A percentile compares a stretch with the other conserved stretches of the same genome.
Evolutionary conservation across 148 eudicot genomes (phyloP).

Genomic region (Rhododendron henanense): DNA sequence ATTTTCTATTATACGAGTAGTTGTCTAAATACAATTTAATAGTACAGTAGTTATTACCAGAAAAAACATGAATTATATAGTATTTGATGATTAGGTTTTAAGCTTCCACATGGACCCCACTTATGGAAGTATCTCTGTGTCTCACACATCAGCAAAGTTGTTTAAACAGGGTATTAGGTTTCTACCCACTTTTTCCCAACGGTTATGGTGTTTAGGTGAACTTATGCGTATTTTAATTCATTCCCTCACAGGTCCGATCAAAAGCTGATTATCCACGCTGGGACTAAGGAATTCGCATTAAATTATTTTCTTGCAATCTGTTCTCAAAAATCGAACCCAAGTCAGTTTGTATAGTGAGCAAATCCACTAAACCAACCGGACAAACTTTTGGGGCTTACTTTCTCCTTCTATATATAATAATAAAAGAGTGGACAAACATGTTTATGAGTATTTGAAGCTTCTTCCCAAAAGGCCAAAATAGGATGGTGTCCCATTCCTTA

Average conservation of each 20-base stretch:
- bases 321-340: too few species aligned
- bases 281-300: too few species aligned
- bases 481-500: background rate
- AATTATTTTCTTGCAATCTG: too few species aligned
- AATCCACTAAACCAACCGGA: too few species aligned
- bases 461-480: background rate
- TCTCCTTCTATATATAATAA: background rate
- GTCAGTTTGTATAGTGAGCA: too few species aligned
- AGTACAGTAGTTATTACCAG: background rate
- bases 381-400: background rate
- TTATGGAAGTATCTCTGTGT: background rate
- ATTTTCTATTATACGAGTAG: background rate
- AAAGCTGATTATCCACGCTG: background rate
- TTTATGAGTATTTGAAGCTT: background rate
- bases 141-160: background rate
- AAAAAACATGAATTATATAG: background rate
- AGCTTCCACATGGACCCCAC: background rate
- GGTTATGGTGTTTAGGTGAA: background rate
- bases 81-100: background rate
- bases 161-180: background rate
- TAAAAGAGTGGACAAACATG: background rate
- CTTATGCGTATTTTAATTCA: too few species aligned
- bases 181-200: background rate
- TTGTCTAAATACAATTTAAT: background rate
- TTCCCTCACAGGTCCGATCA: background rate